These are phyloP conservation scores for Akebia trifoliata DNA, from an alignment of 164 flowering plant genomes.

Conservation along the genomic window DNA sequence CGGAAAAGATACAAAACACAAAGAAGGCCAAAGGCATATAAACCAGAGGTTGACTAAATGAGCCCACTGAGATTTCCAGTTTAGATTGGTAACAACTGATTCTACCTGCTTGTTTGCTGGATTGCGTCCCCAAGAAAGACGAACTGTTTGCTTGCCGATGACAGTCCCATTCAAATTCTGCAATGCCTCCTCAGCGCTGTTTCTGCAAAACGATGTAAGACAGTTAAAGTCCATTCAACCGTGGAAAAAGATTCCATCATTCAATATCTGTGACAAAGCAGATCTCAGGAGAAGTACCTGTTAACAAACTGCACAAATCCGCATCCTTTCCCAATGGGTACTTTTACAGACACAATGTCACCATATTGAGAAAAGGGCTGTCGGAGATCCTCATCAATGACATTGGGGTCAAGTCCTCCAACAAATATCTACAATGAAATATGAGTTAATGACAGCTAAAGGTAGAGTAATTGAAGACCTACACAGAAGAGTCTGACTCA, in stretches of 20 bases:
- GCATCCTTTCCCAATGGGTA: constrained; percentile 88
- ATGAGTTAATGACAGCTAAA: constrained; percentile 18
- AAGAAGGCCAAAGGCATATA: no score
- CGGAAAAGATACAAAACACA: no score
- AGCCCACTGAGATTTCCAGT: no score
- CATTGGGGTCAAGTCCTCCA: constrained; percentile 88
- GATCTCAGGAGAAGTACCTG: constrained; percentile 65
- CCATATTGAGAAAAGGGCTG: constrained; percentile 80
- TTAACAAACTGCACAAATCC: constrained; percentile 93
- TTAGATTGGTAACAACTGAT: no score
- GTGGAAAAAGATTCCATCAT: no score
- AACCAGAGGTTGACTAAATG: no score
- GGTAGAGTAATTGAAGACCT: background rate
- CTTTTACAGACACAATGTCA: constrained; percentile 80
- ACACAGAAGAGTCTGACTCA: constrained; percentile 35
- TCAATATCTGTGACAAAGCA: no score
- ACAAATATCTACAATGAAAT: constrained; percentile 71
- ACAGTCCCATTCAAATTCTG: constrained; percentile 67
- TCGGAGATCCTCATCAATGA: constrained; percentile 81
- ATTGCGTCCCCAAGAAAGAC: constrained; percentile 97
- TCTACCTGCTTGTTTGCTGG: constrained; percentile 87
- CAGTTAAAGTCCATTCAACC: no score
- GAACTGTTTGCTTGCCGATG: constrained; percentile 85
- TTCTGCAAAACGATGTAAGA: constrained; percentile 44
- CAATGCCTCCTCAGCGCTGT: constrained; percentile 81